Base-by-base conservation (phyloP, 2,329 filamentous ascomycete genomes). In the Botrytis byssoidea region DNA sequence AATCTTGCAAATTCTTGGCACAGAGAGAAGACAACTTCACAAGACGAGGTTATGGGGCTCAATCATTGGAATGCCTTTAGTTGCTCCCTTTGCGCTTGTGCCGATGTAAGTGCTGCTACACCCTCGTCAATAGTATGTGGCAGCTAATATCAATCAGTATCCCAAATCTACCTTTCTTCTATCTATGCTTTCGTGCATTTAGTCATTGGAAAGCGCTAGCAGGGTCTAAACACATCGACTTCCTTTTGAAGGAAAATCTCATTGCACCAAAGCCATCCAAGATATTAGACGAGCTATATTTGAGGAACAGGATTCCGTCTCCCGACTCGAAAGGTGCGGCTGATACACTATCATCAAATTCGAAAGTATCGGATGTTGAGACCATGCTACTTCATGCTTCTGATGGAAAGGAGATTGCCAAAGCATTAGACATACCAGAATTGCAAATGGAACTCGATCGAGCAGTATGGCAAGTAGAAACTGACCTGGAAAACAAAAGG, bases 121-220 rank as follows among this genome's bases (percentile, higher is more conserved):
- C 25, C 20, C 12, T 61, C 25, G 6, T 18, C 7, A 25, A 55
- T 25, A 44, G 46, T n/a, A 1, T 70, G 20, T 14, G 18, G 25
- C n/a, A 25, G 55, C 71, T 73, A 73, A 73, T n/a, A 29, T 42
- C 42, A 37, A 7, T 20, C 77, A 97, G 93, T 75, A 88, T 98
- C 76, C 95, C 95, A 51, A 98, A 99, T 81, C 86, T 99, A 20
- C 96, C 96, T 29, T 98, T 98, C 86, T 98, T 98, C 85, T 99
- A 98, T 82, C 88, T 98, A 59, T 89, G 89, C 29, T 99, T 97
- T 84, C 89, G 96, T 76, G 92, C 94, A 40, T 98, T 93, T 92
- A 97, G 93, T 32, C 94, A 97, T 83, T 97, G 93, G 90, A 89
- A 92, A 84, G 96, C 96, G 71, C 85, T 97, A 71, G 89, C 90